phyloP scores from a whole-genome alignment of 768 basidiomycete genomes.

The Pilatotrama ljubarskyi region DNA sequence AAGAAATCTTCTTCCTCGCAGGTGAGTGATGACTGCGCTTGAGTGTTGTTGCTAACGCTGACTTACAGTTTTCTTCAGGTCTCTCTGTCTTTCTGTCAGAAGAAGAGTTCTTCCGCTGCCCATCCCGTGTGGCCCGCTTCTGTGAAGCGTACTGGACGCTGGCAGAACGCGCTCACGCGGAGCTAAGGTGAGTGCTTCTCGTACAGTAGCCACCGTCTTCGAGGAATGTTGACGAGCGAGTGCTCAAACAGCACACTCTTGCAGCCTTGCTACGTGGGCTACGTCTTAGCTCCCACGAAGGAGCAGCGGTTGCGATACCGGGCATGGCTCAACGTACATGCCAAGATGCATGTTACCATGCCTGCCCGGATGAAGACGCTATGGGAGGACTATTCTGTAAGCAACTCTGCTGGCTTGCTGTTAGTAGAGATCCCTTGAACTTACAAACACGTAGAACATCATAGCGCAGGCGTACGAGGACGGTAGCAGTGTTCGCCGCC shows the following conservation, averaged over 20 bases:
- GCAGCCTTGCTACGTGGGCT: neutral
- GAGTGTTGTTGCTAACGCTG: neutral
- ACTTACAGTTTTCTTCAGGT: neutral
- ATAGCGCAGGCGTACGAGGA: neutral
- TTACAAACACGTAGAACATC: too few species aligned
- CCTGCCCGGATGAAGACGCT: neutral
- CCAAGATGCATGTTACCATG: neutral
- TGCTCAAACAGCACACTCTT: neutral
- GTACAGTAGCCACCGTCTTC: too few species aligned
- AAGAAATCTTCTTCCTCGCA: conserved; percentile 8
- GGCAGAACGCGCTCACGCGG: neutral
- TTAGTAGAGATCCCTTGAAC: too few species aligned
- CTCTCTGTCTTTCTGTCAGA: conserved; percentile 4
- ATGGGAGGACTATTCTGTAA: neutral
- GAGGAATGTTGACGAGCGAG: neutral
- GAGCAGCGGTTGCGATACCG: too few species aligned
- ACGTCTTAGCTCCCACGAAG: neutral
- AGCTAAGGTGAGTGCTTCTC: too few species aligned
- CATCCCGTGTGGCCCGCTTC: conserved; percentile 1
- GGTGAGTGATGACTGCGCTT: neutral
- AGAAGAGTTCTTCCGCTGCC: neutral
- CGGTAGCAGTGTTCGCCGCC: neutral
- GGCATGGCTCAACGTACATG: neutral
- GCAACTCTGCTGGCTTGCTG: too few species aligned
- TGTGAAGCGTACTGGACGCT: conserved; percentile 14